A percentile compares a stretch with the other conserved stretches of the same genome.
Evolutionary conservation across 2,329 filamentous ascomycete genomes (phyloP).

Genomic region (Daldinia sp.): DNA sequence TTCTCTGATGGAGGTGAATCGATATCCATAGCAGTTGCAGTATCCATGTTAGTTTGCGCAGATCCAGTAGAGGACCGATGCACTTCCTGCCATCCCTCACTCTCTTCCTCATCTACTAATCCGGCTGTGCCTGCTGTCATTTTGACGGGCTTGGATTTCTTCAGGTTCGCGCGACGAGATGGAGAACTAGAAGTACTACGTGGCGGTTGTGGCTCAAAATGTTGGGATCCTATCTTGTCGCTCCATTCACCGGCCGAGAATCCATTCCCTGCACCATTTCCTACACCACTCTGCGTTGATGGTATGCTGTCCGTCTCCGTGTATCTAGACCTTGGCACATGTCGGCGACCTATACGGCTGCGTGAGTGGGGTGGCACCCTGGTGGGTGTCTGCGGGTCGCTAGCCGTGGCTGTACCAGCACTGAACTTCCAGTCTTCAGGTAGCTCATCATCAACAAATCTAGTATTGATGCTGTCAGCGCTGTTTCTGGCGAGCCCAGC

Average conservation of each 20-base stretch:
- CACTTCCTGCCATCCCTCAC: slow-evolving; percentile 53
- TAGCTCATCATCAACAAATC: slow-evolving; percentile 65
- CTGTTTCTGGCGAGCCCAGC: slow-evolving; percentile 63
- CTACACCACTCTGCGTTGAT: slow-evolving; percentile 42
- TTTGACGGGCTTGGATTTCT: slow-evolving; percentile 71
- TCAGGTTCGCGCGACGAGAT: slow-evolving; percentile 63
- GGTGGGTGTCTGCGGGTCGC: slow-evolving; percentile 48
- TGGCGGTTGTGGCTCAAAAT: slow-evolving; percentile 63
- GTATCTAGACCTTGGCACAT: slow-evolving; percentile 52
- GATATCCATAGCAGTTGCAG: slow-evolving; percentile 74
- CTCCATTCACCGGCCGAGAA: slow-evolving; percentile 68
- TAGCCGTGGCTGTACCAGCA: slow-evolving; percentile 57
- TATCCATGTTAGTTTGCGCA: slow-evolving; percentile 53
- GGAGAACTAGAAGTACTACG: slow-evolving; percentile 59
- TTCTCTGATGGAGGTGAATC: slow-evolving; percentile 61
- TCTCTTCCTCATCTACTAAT: slow-evolving; percentile 61
- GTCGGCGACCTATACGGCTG: slow-evolving; percentile 56
- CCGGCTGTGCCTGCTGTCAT: slow-evolving; percentile 60
- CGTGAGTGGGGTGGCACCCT: slow-evolving; percentile 57
- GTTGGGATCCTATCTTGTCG: slow-evolving; percentile 65
- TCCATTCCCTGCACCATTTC: slow-evolving; percentile 47
- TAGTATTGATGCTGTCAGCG: slow-evolving; percentile 72
- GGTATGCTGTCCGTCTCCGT: slow-evolving; percentile 41
- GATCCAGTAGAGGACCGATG: slow-evolving; percentile 36
- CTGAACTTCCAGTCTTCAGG: slow-evolving; percentile 63